A percentile compares a stretch with the other conserved stretches of the same genome.
phyloP scores from a whole-genome alignment of 2,329 filamentous ascomycete genomes.

The Aspergillus quadricinctus region DNA sequence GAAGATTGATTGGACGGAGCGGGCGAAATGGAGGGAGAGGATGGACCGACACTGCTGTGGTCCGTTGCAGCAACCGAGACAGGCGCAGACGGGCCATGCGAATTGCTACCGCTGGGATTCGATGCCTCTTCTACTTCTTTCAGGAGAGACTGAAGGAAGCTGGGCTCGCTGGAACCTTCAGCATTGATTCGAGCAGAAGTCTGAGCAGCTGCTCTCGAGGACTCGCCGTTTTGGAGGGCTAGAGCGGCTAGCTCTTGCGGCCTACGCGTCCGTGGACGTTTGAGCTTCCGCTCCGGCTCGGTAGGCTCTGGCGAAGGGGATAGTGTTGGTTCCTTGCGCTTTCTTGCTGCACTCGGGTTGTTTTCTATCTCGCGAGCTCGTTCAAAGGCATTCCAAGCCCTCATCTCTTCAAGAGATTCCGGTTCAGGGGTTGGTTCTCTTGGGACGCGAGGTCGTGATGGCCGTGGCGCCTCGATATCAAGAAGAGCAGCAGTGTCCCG shows the following conservation, averaged over 20 bases:
- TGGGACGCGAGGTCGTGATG: slow-evolving; percentile 36
- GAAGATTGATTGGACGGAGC: slow-evolving; percentile 39
- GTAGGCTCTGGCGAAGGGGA: slow-evolving; percentile 66
- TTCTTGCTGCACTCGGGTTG: slow-evolving; percentile 44
- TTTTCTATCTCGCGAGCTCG: slow-evolving; percentile 68
- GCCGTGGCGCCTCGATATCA: slow-evolving; percentile 45
- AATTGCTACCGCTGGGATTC: slow-evolving; percentile 23
- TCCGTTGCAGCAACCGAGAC: slow-evolving; percentile 36
- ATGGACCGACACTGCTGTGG: slow-evolving; percentile 35
- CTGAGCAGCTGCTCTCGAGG: slow-evolving; percentile 32
- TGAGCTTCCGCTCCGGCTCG: slow-evolving; percentile 76
- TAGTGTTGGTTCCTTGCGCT: slow-evolving; percentile 59
- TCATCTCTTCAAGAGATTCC: slow-evolving; percentile 73
- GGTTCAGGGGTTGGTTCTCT: slow-evolving; percentile 49
- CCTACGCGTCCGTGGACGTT: slow-evolving; percentile 76
- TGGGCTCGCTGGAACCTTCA: slow-evolving; percentile 55
- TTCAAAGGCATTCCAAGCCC: slow-evolving; percentile 88
- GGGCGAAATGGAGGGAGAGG: slow-evolving; percentile 41
- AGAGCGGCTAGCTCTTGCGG: slow-evolving; percentile 51
- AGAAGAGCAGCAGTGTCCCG: slow-evolving; percentile 61
- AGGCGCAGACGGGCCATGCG: slow-evolving; percentile 28
- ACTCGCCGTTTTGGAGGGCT: slow-evolving; percentile 39
- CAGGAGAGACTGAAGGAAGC: slow-evolving; percentile 79
- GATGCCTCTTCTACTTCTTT: slow-evolving; percentile 72
- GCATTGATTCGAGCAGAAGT: slow-evolving; percentile 30